Percentiles rank a stretch among this genome's conserved stretches.
Evolutionary conservation across 805 yeast species (phyloP).

Genomic region (Cyberlindnera samutprakarnensis): DNA sequence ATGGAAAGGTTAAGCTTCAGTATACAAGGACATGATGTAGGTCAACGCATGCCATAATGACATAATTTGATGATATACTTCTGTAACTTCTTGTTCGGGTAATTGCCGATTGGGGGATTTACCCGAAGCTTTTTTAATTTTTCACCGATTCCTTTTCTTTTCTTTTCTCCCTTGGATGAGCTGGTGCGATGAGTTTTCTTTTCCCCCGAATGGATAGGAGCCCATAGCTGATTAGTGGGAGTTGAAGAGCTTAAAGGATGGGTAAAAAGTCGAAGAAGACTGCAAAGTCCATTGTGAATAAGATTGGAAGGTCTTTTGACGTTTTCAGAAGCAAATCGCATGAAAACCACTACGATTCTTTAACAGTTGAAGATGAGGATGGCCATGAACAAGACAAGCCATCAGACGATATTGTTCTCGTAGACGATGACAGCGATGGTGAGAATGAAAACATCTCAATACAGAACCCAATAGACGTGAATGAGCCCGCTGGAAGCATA

Average conservation of each 20-base stretch:
- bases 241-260: no score
- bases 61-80: no score
- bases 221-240: no score
- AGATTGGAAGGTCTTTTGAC: constrained; percentile 14
- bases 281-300: constrained; percentile 8
- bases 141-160: no score
- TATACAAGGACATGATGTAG: no score
- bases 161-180: no score
- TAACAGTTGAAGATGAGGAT: constrained; percentile 5
- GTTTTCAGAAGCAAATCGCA: constrained; percentile 18
- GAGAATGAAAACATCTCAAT: constrained; percentile 2
- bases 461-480: not conserved
- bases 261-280: not conserved
- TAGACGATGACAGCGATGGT: constrained; percentile 6
- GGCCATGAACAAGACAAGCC: constrained; percentile 3
- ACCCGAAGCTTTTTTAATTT: no score
- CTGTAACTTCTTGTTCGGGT: no score
- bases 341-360: constrained; percentile 17
- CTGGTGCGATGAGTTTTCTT: no score
- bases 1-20: constrained; percentile 12
- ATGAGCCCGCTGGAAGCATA: not conserved
- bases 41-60: no score
- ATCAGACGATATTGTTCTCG: constrained; percentile 1
- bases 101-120: no score
- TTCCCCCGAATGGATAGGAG: no score